Conservation (phyloP, 2,329 filamentous ascomycete species). For the Aspergillus pseudoviridinutans region DNA sequence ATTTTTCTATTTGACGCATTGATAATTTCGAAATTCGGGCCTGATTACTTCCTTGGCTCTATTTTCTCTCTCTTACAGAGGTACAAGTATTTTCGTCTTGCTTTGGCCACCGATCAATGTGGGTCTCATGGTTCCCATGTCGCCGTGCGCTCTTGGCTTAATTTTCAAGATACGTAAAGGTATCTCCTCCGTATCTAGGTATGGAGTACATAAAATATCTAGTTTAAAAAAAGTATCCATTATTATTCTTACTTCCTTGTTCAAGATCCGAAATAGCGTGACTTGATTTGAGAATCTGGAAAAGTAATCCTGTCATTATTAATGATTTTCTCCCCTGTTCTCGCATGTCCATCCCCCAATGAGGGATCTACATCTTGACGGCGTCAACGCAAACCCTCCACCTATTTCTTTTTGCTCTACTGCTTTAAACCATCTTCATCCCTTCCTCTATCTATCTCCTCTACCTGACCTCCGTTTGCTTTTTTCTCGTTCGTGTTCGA, state of each 20-base stretch:
- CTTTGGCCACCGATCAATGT: conserved; percentile 1
- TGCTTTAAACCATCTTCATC: not conserved
- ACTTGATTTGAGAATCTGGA: not conserved
- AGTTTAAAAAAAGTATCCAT: not conserved
- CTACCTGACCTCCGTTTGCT: not conserved
- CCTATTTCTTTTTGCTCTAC: not conserved
- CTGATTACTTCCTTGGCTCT: not conserved
- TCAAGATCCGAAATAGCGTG: not conserved
- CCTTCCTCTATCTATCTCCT: not conserved
- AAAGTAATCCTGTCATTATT: not conserved
- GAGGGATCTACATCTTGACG: not conserved
- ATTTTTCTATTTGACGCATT: not conserved
- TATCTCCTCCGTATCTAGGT: no score
- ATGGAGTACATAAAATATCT: not conserved
- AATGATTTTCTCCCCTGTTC: not conserved
- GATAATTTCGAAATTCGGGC: not conserved
- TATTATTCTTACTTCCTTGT: not conserved
- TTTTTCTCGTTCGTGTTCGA: not conserved
- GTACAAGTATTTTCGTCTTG: not conserved
- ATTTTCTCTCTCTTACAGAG: not conserved
- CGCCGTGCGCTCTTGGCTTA: not conserved
- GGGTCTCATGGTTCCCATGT: not conserved
- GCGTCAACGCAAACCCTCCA: not conserved
- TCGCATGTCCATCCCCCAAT: no score
- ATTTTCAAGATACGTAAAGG: not conserved